Percentiles rank a stretch among this genome's conserved stretches.
phyloP scores from a whole-genome alignment of 2,329 filamentous ascomycete genomes.

The Fusarium liriodendri region DNA sequence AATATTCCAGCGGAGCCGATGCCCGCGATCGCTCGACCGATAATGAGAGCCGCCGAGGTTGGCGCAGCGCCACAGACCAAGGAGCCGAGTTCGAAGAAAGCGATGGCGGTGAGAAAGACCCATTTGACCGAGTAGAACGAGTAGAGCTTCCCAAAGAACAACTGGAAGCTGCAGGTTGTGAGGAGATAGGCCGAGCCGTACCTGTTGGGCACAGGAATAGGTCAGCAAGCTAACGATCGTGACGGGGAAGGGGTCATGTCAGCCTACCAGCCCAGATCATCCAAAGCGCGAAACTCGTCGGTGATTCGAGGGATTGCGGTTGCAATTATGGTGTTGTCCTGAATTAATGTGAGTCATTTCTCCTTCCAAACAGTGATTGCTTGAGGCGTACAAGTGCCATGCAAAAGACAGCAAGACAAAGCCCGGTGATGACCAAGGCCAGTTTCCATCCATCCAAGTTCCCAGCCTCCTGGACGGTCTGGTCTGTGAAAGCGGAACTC shows the following conservation, averaged over 20 bases:
- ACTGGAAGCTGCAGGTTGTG: constrained; percentile 1
- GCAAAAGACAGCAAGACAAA: neutral
- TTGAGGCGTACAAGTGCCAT: neutral
- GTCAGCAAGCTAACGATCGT: neutral
- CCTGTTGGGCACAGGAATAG: neutral
- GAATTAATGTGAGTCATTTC: neutral
- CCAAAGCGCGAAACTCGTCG: neutral
- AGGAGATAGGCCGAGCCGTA: constrained; percentile 5
- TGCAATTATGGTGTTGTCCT: neutral
- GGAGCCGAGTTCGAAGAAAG: constrained; percentile 64
- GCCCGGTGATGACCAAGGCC: neutral
- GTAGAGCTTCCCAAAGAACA: constrained; percentile 53
- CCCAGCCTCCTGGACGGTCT: neutral
- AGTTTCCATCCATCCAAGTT: neutral
- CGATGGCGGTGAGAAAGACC: constrained; percentile 58
- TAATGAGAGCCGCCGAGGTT: constrained; percentile 58
- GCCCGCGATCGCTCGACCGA: constrained; percentile 60
- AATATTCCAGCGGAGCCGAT: constrained; percentile 60
- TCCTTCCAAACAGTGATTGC: neutral
- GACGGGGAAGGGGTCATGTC: neutral
- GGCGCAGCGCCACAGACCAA: constrained; percentile 60
- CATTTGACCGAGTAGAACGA: constrained; percentile 63
- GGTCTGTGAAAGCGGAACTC: neutral
- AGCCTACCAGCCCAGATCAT: neutral
- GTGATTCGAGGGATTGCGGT: neutral